Base-by-base conservation (phyloP, 768 basidiomycete species). In the Pulveroboletus sp. region DNA sequence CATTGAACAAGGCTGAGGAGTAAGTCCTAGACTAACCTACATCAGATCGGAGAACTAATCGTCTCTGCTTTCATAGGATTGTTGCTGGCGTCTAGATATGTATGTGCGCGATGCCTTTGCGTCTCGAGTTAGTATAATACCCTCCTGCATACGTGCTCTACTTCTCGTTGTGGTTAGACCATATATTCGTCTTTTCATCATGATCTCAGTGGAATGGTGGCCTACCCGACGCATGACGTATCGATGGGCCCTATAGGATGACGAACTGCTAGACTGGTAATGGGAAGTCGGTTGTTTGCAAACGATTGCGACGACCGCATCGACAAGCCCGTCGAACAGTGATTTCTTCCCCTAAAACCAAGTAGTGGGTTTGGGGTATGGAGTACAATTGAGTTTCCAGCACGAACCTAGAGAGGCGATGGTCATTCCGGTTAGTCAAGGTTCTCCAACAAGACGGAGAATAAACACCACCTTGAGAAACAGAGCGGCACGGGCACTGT, bases 1-100 rank as follows among this genome's bases (percentile, higher is more conserved):
- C 95, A 24, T 79, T 99, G 51, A 94, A 94, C 70, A 93, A 96
- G 76, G 94, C 94, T 11, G 95, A 98, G 71, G 90, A 93, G 89
- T 92, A 86, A 91, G 89, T 91, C 50, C 36, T 44, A 21, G 30
- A n/a, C 39, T 30, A 17, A 43, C 37, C 48, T 24, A 49, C 43
- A 33, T 47, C 18, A 26, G 35, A 39, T 41, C 21, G 39, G 36
- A 43, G n/a, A 26, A 46, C 51, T 66, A 46, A 65, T 33, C 13
- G 27, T 44, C 45, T 24, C 17, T 28, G 13, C 38, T 42, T 30
- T 35, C 13, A 30, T 39, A 83, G 81, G 73, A 83, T 83, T 51
- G 82, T 83, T 28, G 82, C 81, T 38, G 82, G 82, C 49, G 82
- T 83, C 31, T 82, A 70, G 65, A 55, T 38, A 39, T 46, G 36